Base-by-base conservation (phyloP, 331 rosid genomes). In the Erythrophleum ivorense region DNA sequence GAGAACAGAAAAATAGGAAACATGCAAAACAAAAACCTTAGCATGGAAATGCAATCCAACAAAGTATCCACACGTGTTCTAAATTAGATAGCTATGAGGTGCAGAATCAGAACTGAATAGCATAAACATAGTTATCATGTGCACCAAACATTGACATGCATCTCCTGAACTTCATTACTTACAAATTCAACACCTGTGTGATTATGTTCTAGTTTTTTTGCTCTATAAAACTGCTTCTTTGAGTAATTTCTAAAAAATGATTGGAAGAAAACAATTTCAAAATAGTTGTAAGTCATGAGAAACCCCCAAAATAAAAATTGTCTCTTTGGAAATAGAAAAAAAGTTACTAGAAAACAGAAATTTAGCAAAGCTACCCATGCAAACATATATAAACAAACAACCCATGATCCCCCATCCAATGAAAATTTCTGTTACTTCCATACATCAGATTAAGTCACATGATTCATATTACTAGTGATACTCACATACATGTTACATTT, bases 1-100 rank as follows among this genome's bases (percentile, higher is more conserved):
- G 8, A 24, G 18, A 21, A 78, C 31, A 54, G 13, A 31, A 41
- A 19, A 65, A 18, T 21, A 46, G 31, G 58, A 29, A 46, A 59
- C 15, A 11, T 2, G 43, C 11, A 75, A 29, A 2, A 45, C 13
- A 53, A 38, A 64, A 71, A 50, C 18, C 73, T 69, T 34, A 53
- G 74, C 40, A 38, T 46, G 62, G 13, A 7, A 76, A 50, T 50
- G 16, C 57, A 76, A 6, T 40, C 52, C 31, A 40, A 43, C n/a
- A 34, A 41, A 71, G 60, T 24, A 29, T 71, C 57, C 3, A 50
- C 34, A 1, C 40, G 31, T 40, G 45, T 41, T 64, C 2, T 24
- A 52, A 80, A 75, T 41, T 55, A 68, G 64, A 76, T 50, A 68
- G 58, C 60, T 58, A 75, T 71, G 64, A 63, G 9, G 24, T 33